A percentile compares a stretch with the other conserved stretches of the same genome.
Conservation (phyloP, 768 basidiomycete species). For the Pleurotus sapidus region DNA sequence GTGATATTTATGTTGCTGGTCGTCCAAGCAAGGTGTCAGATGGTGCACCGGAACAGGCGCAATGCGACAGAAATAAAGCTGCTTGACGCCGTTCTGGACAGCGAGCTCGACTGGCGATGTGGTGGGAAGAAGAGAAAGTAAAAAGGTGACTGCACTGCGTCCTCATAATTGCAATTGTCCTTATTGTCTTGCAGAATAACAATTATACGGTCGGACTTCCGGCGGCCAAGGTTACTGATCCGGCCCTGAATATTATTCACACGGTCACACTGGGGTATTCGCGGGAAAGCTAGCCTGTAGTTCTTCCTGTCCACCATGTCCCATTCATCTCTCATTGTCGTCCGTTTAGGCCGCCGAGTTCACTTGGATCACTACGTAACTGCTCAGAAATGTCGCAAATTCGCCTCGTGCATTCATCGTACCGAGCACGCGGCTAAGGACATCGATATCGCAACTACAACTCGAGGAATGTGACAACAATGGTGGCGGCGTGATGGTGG, state of each 20-base stretch:
- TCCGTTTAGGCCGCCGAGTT: background rate
- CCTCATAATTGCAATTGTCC: constrained; percentile 9
- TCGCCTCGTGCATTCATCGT: background rate
- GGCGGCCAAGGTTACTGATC: constrained; percentile 1
- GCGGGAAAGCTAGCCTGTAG: background rate
- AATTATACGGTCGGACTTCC: background rate
- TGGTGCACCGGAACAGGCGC: constrained; percentile 9
- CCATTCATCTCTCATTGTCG: background rate
- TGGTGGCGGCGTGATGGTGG: background rate
- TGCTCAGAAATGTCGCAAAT: background rate
- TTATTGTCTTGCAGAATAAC: constrained; percentile 7
- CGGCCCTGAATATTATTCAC: background rate
- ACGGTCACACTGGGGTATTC: background rate
- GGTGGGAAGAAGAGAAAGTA: constrained; percentile 2
- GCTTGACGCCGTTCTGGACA: background rate
- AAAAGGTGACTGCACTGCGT: background rate
- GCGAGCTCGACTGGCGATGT: constrained; percentile 7
- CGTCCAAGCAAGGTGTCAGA: constrained; percentile 6
- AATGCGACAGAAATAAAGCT: background rate
- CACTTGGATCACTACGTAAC: background rate
- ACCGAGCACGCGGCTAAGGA: background rate
- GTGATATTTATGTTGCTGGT: constrained; percentile 7
- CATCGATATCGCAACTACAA: background rate
- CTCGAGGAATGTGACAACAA: background rate
- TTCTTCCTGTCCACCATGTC: background rate